Conservation (phyloP, 2,329 filamentous ascomycete species). For the Fusarium zealandicum region DNA sequence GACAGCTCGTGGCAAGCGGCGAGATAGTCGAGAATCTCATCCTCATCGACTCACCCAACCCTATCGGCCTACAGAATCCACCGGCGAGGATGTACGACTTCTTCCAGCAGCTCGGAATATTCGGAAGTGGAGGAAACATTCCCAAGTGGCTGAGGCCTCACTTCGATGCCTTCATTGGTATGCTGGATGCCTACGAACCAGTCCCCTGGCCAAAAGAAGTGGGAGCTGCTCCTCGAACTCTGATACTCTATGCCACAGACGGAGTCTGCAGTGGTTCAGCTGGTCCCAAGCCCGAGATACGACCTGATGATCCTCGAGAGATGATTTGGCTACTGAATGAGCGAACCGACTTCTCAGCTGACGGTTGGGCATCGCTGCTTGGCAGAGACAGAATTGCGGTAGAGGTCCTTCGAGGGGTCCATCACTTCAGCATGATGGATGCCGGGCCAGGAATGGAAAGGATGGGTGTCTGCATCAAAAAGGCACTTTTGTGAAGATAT, state of each 20-base stretch:
- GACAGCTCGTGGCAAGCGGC: conserved; percentile 64
- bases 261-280: conserved; percentile 74
- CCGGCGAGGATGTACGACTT: conserved; percentile 70
- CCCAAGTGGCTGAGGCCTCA: conserved; percentile 78
- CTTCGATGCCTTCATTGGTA: conserved; percentile 72
- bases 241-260: conserved; percentile 75
- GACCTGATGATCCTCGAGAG: conserved; percentile 60
- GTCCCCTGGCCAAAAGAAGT: conserved; percentile 62
- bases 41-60: conserved; percentile 72
- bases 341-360: conserved; percentile 67
- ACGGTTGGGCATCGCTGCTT: conserved; percentile 41
- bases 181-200: conserved; percentile 73
- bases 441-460: conserved; percentile 28
- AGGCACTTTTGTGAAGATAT: not conserved
- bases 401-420: conserved; percentile 20
- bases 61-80: conserved; percentile 71
- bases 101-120: conserved; percentile 75
- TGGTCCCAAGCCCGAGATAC: conserved; percentile 61
- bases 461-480: conserved; percentile 20
- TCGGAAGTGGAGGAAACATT: conserved; percentile 70
- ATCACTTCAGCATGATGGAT: conserved; percentile 37
- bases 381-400: conserved; percentile 16
- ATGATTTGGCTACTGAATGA: conserved; percentile 77
- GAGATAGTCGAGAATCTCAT: conserved; percentile 67
- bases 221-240: conserved; percentile 65